Conservation (phyloP, 768 basidiomycete genomes). For the Tubosaeta brunneosetosa region DNA sequence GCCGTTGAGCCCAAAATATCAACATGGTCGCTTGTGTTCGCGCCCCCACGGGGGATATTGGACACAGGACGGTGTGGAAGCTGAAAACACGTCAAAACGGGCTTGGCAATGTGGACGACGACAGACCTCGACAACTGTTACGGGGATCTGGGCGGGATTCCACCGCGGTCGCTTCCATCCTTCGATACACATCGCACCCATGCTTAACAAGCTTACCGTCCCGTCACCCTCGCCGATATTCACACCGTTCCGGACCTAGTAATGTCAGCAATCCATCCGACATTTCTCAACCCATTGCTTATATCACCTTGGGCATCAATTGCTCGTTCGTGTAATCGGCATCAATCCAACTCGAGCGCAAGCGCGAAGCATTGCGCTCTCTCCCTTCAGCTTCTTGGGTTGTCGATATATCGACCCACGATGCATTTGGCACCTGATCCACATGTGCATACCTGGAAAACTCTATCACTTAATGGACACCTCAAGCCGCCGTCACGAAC, state of each 20-base stretch:
- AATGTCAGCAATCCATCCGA: not conserved
- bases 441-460: constrained; percentile 64
- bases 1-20: constrained; percentile 76
- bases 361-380: constrained; percentile 18
- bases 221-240: constrained; percentile 96
- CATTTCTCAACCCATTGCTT: not conserved
- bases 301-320: constrained; percentile 48
- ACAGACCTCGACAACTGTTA: constrained; percentile 82
- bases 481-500: constrained; percentile 32
- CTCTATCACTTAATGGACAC: not conserved
- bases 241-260: constrained; percentile 73
- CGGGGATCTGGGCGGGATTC: constrained; percentile 87
- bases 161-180: constrained; percentile 87
- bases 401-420: constrained; percentile 38
- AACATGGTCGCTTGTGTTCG: constrained; percentile 88
- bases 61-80: constrained; percentile 73
- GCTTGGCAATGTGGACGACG: not conserved
- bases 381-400: constrained; percentile 43
- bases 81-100: constrained; percentile 33
- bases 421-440: constrained; percentile 62
- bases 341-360: constrained; percentile 79
- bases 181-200: constrained; percentile 95
- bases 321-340: constrained; percentile 67
- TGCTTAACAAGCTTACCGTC: constrained; percentile 77
- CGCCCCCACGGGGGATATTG: constrained; percentile 81